phyloP scores from a whole-genome alignment of 345 rosid genomes.

The Firmiana major region DNA sequence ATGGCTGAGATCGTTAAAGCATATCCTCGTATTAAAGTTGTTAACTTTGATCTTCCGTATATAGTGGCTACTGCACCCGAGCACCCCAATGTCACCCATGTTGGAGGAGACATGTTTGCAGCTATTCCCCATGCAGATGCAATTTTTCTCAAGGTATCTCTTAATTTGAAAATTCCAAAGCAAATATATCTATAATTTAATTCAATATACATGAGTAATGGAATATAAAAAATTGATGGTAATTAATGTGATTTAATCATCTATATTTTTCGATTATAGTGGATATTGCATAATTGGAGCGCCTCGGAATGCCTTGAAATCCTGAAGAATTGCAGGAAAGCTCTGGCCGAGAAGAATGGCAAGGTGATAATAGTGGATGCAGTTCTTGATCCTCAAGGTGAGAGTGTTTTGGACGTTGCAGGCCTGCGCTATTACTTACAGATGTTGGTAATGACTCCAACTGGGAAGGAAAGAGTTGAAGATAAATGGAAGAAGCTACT shows the following conservation, averaged over 20 bases:
- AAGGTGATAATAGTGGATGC: slow-evolving; percentile 61
- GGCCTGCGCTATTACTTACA: slow-evolving; percentile 54
- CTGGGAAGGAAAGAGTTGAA: slow-evolving; percentile 57
- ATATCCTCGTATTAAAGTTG: slow-evolving; percentile 50
- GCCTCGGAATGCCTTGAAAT: slow-evolving; percentile 58
- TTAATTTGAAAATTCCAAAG: background rate
- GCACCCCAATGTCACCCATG: slow-evolving; percentile 39
- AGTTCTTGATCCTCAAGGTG: slow-evolving; percentile 35
- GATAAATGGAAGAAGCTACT: slow-evolving; percentile 60
- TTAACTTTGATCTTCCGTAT: slow-evolving; percentile 71
- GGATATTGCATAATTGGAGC: slow-evolving; percentile 67
- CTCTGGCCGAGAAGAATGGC: slow-evolving; percentile 36
- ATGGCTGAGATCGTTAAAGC: slow-evolving; percentile 44
- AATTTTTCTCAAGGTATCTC: slow-evolving; percentile 45
- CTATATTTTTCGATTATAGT: slow-evolving; percentile 13
- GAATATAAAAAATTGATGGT: no score
- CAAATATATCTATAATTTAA: background rate
- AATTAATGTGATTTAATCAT: no score
- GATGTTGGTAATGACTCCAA: slow-evolving; percentile 56
- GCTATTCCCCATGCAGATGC: slow-evolving; percentile 57
- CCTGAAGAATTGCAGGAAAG: slow-evolving; percentile 61
- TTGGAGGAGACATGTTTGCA: slow-evolving; percentile 69
- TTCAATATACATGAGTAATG: no score
- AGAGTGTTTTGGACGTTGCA: slow-evolving; percentile 31
- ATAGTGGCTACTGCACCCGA: slow-evolving; percentile 40